Evolutionary conservation across 2,329 filamentous ascomycete genomes (phyloP).

Genomic region (Apiospora arundinis): DNA sequence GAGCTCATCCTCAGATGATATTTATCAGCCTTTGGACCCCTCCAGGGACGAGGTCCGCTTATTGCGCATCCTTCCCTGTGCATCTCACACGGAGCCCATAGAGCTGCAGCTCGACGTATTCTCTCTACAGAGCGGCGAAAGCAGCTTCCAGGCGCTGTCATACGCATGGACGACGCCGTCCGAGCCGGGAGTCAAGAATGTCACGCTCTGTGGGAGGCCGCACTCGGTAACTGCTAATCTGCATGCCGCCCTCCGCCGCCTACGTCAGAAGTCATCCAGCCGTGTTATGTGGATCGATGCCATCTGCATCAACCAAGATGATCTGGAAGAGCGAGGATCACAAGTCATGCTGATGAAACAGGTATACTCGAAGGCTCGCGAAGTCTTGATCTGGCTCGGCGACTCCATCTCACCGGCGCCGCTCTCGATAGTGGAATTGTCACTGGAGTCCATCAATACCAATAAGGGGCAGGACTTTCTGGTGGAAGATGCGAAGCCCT

Average conservation of each 20-base stretch:
- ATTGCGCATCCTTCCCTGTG: slow-evolving; percentile 3
- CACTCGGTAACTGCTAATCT: slow-evolving; percentile 13
- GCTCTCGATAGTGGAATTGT: not conserved
- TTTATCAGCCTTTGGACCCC: not conserved
- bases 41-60: not conserved
- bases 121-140: not conserved
- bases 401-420: not conserved
- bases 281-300: slow-evolving; percentile 27
- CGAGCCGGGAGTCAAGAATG: not conserved
- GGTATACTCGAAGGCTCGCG: slow-evolving; percentile 22
- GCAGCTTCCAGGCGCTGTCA: slow-evolving; percentile 5
- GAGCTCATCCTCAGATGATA: not conserved
- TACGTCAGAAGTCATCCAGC: not conserved
- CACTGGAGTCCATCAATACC: not conserved
- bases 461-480: not conserved
- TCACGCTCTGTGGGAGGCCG: not conserved
- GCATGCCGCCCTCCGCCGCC: slow-evolving; percentile 1
- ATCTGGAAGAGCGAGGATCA: slow-evolving; percentile 5
- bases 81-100: not conserved
- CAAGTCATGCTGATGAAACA: slow-evolving; percentile 26
- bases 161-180: not conserved
- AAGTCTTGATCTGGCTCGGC: slow-evolving; percentile 23
- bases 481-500: not conserved
- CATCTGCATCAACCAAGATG: slow-evolving; percentile 27
- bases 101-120: not conserved